Conservation (phyloP, 768 basidiomycete genomes). For the Collybia sp. region DNA sequence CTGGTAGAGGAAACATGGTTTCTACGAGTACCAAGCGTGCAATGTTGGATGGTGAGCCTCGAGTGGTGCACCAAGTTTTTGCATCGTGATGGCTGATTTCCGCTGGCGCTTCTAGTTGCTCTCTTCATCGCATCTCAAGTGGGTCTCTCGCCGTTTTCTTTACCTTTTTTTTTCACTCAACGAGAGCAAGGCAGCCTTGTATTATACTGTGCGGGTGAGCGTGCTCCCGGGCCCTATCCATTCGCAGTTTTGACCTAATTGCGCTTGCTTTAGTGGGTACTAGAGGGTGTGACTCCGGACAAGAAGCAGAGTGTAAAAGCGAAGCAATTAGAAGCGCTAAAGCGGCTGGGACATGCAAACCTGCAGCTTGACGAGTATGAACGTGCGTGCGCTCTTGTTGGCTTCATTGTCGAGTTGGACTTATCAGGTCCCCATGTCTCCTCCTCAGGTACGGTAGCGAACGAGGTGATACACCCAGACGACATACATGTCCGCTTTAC, state of each 20-base stretch:
- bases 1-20: conserved; percentile 4
- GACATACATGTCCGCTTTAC: conserved; percentile 75
- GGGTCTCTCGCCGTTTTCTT: conserved; percentile 15
- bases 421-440: conserved; percentile 2
- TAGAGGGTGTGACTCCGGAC: conserved; percentile 47
- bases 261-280: conserved; percentile 49
- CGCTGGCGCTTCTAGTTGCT: conserved; percentile 33
- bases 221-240: neutral
- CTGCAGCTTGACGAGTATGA: conserved; percentile 91
- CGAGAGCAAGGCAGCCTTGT: conserved; percentile 63
- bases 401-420: neutral
- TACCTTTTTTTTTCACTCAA: conserved; percentile 14
- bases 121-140: conserved; percentile 48
- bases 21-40: conserved; percentile 13
- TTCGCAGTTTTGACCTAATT: neutral
- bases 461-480: conserved; percentile 90
- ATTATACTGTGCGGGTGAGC: conserved; percentile 68
- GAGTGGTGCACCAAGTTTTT: neutral
- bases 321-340: conserved; percentile 67
- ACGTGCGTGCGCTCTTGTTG: conserved; percentile 38
- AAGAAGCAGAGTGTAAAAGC: conserved; percentile 60
- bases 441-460: conserved; percentile 74
- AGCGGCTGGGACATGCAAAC: conserved; percentile 64
- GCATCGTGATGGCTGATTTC: neutral
- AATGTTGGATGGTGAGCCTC: conserved; percentile 13